Conservation (phyloP, 2,329 filamentous ascomycete genomes). For the Venturiaceae sp. region DNA sequence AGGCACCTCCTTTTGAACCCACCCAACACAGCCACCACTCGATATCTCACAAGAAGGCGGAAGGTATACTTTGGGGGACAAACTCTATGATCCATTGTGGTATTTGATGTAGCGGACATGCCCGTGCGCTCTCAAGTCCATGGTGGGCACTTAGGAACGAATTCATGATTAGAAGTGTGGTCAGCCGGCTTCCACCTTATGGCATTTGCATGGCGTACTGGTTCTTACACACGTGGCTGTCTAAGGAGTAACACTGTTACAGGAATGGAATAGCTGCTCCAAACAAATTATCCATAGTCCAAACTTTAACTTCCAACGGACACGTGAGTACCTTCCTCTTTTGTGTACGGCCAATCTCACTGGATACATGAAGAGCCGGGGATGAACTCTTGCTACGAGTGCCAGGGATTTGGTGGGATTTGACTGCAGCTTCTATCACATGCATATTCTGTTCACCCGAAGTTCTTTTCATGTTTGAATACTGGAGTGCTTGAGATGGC, state of each 20-base stretch:
- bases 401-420: no score
- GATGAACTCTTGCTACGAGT: background rate
- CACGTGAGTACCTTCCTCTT: background rate
- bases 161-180: background rate
- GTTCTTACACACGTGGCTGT: background rate
- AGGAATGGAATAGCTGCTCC: background rate
- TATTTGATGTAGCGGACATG: background rate
- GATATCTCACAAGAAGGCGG: background rate
- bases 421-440: no score
- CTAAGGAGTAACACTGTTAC: background rate
- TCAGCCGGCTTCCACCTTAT: background rate
- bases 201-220: background rate
- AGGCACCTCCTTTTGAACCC: conserved; percentile 50
- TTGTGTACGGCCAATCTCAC: background rate
- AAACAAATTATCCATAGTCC: background rate
- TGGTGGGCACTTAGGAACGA: background rate
- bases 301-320: background rate
- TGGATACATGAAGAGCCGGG: background rate
- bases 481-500: no score
- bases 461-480: no score
- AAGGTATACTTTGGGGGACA: background rate
- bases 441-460: no score
- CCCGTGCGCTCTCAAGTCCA: background rate
- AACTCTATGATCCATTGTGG: no score
- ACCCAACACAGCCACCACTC: background rate